phyloP scores from a whole-genome alignment of 306 rosid genomes.

The Cucurbita pepo region DNA sequence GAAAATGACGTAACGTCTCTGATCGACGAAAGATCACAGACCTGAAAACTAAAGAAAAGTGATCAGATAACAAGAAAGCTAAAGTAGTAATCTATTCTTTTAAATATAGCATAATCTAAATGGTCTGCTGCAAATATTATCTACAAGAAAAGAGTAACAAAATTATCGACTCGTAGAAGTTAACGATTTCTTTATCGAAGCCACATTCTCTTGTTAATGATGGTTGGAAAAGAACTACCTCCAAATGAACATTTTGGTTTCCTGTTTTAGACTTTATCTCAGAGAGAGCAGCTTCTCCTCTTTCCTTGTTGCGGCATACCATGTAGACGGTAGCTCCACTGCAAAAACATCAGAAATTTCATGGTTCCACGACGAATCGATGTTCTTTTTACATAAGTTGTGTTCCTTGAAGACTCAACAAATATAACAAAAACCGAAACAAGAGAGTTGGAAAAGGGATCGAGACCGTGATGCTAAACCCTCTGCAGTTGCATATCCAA shows the following conservation, averaged over 20 bases:
- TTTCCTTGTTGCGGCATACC: slow-evolving; percentile 78
- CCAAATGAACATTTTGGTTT: slow-evolving; percentile 60
- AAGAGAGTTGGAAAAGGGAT: slow-evolving; percentile 8
- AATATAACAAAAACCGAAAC: background rate
- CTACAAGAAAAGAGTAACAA: background rate
- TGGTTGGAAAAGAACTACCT: slow-evolving; percentile 23
- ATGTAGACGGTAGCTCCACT: slow-evolving; percentile 80
- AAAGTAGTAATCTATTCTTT: background rate
- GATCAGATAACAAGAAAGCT: background rate
- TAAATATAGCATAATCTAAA: background rate
- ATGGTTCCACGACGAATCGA: background rate
- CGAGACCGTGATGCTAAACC: slow-evolving; percentile 70
- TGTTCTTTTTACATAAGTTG: background rate
- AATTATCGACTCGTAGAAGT: background rate
- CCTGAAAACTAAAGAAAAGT: slow-evolving; percentile 29
- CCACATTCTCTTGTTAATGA: background rate
- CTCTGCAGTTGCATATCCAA: slow-evolving; percentile 78
- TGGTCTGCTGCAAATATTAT: background rate
- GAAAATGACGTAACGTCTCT: slow-evolving; percentile 54
- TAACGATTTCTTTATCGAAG: too few relatives aligned
- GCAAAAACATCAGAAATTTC: background rate
- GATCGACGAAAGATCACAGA: slow-evolving; percentile 80
- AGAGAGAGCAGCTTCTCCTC: slow-evolving; percentile 78
- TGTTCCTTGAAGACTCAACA: background rate
- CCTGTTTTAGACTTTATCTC: slow-evolving; percentile 60